phyloP scores from a whole-genome alignment of 148 eudicot species.

The Rhododendron mucronatum region DNA sequence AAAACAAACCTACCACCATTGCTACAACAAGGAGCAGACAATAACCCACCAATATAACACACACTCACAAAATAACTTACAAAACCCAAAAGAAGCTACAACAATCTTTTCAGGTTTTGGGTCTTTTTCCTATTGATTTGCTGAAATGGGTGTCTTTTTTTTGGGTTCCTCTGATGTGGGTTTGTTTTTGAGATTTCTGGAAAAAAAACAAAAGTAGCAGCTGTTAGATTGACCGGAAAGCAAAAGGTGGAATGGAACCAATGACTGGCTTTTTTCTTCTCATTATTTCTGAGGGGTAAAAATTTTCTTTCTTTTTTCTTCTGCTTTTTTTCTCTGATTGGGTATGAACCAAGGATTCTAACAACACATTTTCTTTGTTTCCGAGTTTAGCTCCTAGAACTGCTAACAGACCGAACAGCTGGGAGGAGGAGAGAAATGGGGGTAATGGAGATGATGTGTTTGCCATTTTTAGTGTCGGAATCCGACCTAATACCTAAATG shows the following conservation, averaged over 20 bases:
- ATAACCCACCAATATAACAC: neutral
- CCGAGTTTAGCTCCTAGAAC: conserved; percentile 55
- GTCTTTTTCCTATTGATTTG: conserved; percentile 10
- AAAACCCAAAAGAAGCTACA: conserved; percentile 1
- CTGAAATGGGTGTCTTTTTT: conserved; percentile 22
- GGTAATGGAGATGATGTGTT: conserved; percentile 21
- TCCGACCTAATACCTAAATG: conserved; percentile 7
- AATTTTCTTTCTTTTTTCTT: conserved; percentile 8
- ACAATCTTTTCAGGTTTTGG: conserved; percentile 1
- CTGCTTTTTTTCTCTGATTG: conserved; percentile 23
- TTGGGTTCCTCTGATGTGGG: conserved; percentile 24
- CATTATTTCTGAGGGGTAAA: neutral
- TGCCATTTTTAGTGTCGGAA: conserved; percentile 29
- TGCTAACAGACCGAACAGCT: conserved; percentile 47
- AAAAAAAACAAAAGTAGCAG: neutral
- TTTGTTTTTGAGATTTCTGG: conserved; percentile 9
- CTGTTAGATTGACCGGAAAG: conserved; percentile 33
- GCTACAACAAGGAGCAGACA: conserved; percentile 14
- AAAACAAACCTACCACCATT: conserved; percentile 27
- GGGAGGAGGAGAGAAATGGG: conserved; percentile 33
- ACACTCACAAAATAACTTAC: neutral
- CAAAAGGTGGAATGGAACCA: conserved; percentile 5
- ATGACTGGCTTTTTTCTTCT: conserved; percentile 15
- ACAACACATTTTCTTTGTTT: conserved; percentile 27
- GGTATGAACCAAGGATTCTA: conserved; percentile 28